Evolutionary conservation across 306 rosid genomes (phyloP).

Genomic region (Styphnolobium japonicum): DNA sequence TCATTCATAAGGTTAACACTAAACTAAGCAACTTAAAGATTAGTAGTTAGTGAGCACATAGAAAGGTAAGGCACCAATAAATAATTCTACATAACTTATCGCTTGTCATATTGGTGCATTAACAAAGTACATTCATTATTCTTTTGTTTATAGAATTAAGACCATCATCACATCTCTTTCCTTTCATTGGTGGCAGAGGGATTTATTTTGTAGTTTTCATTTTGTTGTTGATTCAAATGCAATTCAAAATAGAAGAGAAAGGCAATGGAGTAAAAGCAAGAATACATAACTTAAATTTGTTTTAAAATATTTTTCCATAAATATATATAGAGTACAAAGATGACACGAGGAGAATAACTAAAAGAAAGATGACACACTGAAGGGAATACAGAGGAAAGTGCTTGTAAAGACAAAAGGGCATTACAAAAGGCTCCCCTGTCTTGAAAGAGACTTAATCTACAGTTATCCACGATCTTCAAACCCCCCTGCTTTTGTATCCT

Average conservation of each 20-base stretch:
- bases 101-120: not conserved
- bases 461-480: not conserved
- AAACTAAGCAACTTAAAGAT: not conserved
- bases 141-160: not conserved
- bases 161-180: not conserved
- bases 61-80: not conserved
- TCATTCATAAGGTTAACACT: too few species aligned
- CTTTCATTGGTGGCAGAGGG: not conserved
- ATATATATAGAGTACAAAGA: constrained; percentile 12
- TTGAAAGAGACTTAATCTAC: constrained; percentile 10
- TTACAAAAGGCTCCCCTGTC: constrained; percentile 21
- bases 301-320: not conserved
- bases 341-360: not conserved
- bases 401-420: constrained; percentile 15
- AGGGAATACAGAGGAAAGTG: constrained; percentile 26
- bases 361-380: constrained; percentile 9
- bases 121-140: not conserved
- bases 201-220: not conserved
- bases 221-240: not conserved
- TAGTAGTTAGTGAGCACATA: not conserved
- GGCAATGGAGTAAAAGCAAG: not conserved
- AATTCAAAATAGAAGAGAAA: not conserved
- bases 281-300: not conserved
- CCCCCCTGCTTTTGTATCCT: not conserved
- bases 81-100: not conserved